Evolutionary conservation across 106 monocot species (phyloP), one percentile per base, ranked within the genome.

Genomic region (Amphibolis antarctica): DNA sequence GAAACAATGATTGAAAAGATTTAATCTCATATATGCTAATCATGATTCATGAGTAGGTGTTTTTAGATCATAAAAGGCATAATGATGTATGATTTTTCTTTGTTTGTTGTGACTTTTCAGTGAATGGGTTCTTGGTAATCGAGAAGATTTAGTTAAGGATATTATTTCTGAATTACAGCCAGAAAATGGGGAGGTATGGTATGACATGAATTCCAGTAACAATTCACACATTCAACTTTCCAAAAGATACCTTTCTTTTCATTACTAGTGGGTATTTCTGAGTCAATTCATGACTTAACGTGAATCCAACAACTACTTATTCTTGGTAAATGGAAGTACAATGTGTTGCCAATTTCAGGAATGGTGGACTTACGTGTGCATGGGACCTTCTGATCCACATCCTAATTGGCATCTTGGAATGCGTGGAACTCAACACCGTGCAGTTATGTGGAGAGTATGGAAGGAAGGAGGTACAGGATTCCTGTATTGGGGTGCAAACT

Each of bases 401-500:
- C 96, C 96, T 60, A 96, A 96, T 60, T 96, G 81, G 90, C 96
- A 96, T 71, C 79, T 96, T 60, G 96, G 96, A 27, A 96, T 96
- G 96, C 86, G 90, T 71, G 96, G 96, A 46, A 85, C 96, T 47
- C 96, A 96, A 65, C 89, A 90, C 66, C 86, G 96, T 60, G 90
- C 90, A n/a, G 96, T 96, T 25, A 86, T 96, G 90, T 96, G 96
- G 96, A 86, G 90, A 76, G 96, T 96, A 11, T 96, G 89, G 89
- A 96, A 96, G 78, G 96, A 96, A 77, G 89, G 96, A 28, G 82
- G 84, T n/a, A 86, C 86, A 28, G 96, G 96, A 6, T 96, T 96
- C 66, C 82, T 96, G 18, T 96, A 96, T 66, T 96, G 96, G 96
- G 96, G 96, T 69, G 80, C 90, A 19, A 96, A 96, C 58, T 96